These are phyloP conservation scores for Fraxinus ornus DNA, from an alignment of 305 asterid species.

Conservation along the genomic window DNA sequence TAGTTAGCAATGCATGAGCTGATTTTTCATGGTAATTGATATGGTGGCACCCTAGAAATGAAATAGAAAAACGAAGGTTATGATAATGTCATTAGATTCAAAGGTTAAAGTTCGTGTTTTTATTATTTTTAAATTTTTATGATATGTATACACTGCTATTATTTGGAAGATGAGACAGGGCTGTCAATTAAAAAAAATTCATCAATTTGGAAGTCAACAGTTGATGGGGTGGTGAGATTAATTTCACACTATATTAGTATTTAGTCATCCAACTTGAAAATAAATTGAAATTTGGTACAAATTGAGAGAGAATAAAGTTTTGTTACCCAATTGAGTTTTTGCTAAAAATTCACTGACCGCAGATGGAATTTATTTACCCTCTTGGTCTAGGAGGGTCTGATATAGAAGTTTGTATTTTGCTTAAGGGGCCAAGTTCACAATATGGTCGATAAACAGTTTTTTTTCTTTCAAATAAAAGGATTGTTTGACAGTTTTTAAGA, in stretches of 20 bases:
- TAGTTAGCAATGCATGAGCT: neutral
- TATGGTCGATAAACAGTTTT: neutral
- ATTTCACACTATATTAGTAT: neutral
- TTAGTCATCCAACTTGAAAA: neutral
- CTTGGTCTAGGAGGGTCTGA: neutral
- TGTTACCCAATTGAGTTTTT: neutral
- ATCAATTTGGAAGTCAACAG: neutral
- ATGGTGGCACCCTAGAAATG: neutral
- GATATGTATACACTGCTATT: neutral
- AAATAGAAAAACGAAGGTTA: neutral
- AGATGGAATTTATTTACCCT: neutral
- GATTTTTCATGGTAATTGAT: neutral
- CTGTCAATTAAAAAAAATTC: neutral
- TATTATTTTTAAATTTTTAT: neutral
- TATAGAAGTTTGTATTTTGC: neutral
- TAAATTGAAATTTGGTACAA: neutral
- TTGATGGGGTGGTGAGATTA: neutral
- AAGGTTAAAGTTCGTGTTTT: neutral
- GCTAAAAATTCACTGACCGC: neutral
- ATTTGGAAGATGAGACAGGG: neutral
- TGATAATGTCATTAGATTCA: neutral
- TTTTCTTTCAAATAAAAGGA: too few species aligned
- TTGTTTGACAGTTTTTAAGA: neutral
- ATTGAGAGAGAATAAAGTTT: neutral
- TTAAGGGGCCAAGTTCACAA: neutral